Percentiles rank a stretch among this genome's conserved stretches.
These are phyloP conservation scores for Magnolia changhungtana DNA, from an alignment of 164 flowering plant genomes.

Conservation along the genomic window DNA sequence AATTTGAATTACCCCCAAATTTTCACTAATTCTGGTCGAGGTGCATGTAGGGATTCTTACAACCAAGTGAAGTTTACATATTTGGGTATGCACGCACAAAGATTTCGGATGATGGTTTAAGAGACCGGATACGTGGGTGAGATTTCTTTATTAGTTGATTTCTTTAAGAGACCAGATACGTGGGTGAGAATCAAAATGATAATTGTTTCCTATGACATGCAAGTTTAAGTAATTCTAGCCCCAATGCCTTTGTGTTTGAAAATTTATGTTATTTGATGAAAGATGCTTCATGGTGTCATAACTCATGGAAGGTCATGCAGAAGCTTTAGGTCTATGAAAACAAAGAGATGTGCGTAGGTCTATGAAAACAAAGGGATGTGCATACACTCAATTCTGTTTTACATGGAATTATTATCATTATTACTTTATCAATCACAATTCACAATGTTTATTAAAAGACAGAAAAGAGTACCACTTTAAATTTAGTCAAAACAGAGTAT, in stretches of 20 bases:
- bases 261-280: no score
- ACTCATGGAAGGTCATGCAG: no score
- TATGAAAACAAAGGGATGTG: background rate
- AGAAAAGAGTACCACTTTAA: no score
- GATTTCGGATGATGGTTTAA: slow-evolving; percentile 71
- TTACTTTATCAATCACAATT: no score
- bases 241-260: no score
- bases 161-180: background rate
- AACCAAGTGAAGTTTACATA: slow-evolving; percentile 69
- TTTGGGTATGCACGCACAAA: slow-evolving; percentile 96
- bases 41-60: slow-evolving; percentile 64
- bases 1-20: background rate
- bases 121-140: slow-evolving; percentile 75
- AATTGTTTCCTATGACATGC: background rate
- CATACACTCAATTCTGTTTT: background rate
- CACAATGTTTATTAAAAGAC: no score
- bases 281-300: no score
- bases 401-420: background rate
- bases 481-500: no score
- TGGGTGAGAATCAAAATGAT: background rate
- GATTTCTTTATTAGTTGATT: slow-evolving; percentile 19
- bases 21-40: slow-evolving; percentile 1
- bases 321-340: background rate
- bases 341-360: background rate
- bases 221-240: background rate